A percentile compares a stretch with the other conserved stretches of the same genome.
Conservation (phyloP, 169 alveolate species). For the Besnoitia besnoiti region DNA sequence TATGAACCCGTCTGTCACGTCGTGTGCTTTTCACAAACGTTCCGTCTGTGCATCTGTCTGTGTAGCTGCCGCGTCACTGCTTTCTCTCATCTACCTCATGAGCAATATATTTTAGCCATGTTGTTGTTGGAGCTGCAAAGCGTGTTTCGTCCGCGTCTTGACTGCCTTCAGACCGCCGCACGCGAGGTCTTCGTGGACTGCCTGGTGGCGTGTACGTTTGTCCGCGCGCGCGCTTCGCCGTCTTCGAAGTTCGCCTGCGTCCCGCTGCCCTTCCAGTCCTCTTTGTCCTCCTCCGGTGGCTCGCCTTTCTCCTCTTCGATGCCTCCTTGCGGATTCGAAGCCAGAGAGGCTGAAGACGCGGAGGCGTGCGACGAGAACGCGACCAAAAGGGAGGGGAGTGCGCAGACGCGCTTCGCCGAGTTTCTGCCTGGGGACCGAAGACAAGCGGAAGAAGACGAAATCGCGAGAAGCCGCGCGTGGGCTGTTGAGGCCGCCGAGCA, state of each 20-base stretch:
- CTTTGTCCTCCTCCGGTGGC: background rate
- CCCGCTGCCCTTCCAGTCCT: background rate
- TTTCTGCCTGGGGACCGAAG: background rate
- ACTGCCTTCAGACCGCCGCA: no score
- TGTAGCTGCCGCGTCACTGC: no score
- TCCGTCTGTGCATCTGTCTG: no score
- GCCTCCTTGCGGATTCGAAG: no score
- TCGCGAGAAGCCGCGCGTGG: background rate
- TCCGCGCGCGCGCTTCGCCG: background rate
- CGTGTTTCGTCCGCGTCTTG: no score
- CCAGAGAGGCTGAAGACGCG: no score
- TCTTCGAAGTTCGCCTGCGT: background rate
- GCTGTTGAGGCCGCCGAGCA: slow-evolving; percentile 1
- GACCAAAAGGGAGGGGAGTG: background rate
- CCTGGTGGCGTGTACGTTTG: slow-evolving; percentile 2
- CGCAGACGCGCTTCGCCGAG: background rate
- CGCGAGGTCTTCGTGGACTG: background rate
- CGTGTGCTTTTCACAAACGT: no score
- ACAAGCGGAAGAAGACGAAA: background rate
- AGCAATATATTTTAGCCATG: no score
- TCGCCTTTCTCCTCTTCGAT: background rate
- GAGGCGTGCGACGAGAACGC: no score
- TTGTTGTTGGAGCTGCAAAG: no score
- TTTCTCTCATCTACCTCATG: no score
- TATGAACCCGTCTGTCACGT: no score